A percentile compares a stretch with the other conserved stretches of the same genome.
Conservation (phyloP, 2,329 filamentous ascomycete genomes). For the Penicillium capsulatum region DNA sequence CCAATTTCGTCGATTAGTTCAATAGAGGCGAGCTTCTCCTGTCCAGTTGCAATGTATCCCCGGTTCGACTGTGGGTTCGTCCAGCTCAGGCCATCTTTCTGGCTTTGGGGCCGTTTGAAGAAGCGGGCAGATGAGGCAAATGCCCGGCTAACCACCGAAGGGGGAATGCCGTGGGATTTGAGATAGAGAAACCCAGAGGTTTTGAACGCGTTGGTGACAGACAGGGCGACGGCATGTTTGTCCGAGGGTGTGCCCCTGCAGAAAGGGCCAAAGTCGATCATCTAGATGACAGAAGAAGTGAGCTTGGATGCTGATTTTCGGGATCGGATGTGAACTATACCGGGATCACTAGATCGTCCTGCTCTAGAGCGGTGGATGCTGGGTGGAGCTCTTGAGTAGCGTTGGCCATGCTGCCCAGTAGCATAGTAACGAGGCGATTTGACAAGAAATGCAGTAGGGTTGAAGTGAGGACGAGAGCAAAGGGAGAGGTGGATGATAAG, state of each 20-base stretch:
- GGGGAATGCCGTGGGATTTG: constrained; percentile 68
- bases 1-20: constrained; percentile 56
- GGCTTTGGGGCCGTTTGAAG: constrained; percentile 59
- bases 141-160: constrained; percentile 55
- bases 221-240: constrained; percentile 62
- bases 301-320: too few relatives aligned
- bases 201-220: constrained; percentile 76
- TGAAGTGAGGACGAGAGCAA: constrained; percentile 1
- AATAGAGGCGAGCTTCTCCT: constrained; percentile 65
- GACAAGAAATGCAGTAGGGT: not conserved
- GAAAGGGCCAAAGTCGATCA: constrained; percentile 75
- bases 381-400: constrained; percentile 14
- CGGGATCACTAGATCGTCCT: constrained; percentile 44
- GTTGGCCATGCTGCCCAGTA: constrained; percentile 8
- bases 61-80: constrained; percentile 68
- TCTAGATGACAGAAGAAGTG: constrained; percentile 43
- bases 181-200: constrained; percentile 87
- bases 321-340: too few relatives aligned
- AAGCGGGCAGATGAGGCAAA: constrained; percentile 67
- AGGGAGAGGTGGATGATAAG: constrained; percentile 5
- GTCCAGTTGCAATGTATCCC: constrained; percentile 66
- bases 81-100: constrained; percentile 67
- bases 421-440: not conserved
- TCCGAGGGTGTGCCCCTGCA: constrained; percentile 58
- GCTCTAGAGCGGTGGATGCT: constrained; percentile 36